phyloP scores from a whole-genome alignment of 177 flowering plant species.

The Vitis hybrid region DNA sequence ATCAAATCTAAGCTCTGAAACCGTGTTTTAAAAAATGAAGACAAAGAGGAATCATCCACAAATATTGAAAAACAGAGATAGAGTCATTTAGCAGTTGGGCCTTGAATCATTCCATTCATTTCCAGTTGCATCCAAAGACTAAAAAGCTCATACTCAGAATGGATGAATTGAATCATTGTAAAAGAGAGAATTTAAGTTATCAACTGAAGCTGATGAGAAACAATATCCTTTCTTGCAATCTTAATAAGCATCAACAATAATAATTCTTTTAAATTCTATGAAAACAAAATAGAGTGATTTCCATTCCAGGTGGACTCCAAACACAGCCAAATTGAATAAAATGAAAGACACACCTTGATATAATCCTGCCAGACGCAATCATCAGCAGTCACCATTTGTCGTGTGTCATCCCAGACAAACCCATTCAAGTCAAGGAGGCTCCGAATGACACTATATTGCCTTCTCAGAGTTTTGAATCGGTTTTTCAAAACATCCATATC shows the following conservation, averaged over 20 bases:
- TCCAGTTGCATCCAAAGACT: background rate
- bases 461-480: constrained; percentile 58
- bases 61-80: no score
- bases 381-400: constrained; percentile 68
- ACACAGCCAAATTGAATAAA: background rate
- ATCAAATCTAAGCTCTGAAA: constrained; percentile 1
- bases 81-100: no score
- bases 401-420: constrained; percentile 53
- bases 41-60: background rate
- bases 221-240: background rate
- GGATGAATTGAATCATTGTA: background rate
- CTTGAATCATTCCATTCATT: background rate
- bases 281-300: background rate
- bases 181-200: background rate
- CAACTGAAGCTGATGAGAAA: background rate
- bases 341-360: constrained; percentile 45
- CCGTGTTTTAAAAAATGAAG: background rate
- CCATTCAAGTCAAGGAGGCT: constrained; percentile 48
- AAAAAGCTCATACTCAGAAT: background rate
- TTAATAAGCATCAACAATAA: background rate
- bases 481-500: constrained; percentile 52
- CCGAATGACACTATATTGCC: constrained; percentile 48
- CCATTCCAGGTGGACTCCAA: background rate
- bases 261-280: background rate
- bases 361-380: constrained; percentile 62